Percentiles rank a stretch among this genome's conserved stretches.
Conservation (phyloP, 2,329 filamentous ascomycete genomes). For the Purpureocillium takamizusanense region DNA sequence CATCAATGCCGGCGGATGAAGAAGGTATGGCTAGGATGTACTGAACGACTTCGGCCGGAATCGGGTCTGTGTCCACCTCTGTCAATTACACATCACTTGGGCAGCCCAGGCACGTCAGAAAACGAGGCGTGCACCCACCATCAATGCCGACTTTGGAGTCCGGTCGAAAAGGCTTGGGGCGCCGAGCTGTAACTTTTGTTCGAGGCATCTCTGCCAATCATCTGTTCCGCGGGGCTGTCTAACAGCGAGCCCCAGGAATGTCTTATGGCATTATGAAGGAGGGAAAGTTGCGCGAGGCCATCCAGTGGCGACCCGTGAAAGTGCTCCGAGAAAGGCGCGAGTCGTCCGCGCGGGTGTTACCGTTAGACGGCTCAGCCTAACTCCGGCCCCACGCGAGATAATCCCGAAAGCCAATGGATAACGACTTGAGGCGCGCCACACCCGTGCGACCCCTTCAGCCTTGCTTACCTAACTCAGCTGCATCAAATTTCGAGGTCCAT, state of each 20-base stretch:
- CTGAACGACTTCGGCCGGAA: constrained; percentile 14
- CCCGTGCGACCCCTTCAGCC: constrained; percentile 6
- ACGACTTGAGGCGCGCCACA: constrained; percentile 10
- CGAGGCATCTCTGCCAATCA: neutral
- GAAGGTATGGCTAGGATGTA: constrained; percentile 13
- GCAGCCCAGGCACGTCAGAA: no score
- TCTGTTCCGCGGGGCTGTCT: neutral
- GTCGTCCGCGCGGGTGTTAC: no score
- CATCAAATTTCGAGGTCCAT: constrained; percentile 17
- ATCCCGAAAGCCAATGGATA: neutral
- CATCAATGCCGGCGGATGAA: constrained; percentile 1
- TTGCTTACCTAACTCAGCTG: constrained; percentile 22
- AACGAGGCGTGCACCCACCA: neutral
- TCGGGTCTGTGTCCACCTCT: constrained; percentile 9
- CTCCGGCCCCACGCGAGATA: constrained; percentile 5
- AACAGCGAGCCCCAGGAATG: no score
- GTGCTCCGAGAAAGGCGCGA: no score
- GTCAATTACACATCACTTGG: neutral
- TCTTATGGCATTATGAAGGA: no score
- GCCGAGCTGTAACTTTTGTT: neutral
- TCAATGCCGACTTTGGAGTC: neutral
- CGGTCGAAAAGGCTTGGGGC: neutral
- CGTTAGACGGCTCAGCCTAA: constrained; percentile 11
- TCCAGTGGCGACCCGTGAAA: neutral
- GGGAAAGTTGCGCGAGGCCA: neutral